These are phyloP conservation scores for Hygrophorus russula DNA, from an alignment of 768 basidiomycete species.

Conservation along the genomic window DNA sequence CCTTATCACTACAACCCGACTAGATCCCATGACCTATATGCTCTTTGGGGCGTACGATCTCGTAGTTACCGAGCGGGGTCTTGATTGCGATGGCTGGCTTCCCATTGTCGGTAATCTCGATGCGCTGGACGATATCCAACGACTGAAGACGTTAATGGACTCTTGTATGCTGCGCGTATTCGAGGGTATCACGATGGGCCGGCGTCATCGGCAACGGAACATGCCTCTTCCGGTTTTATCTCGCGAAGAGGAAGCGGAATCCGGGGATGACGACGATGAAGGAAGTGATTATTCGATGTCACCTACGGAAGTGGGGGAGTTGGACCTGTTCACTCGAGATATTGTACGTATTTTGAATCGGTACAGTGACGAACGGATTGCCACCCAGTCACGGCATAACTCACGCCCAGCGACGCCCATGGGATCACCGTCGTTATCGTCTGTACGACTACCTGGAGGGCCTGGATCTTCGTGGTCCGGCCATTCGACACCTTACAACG, in stretches of 20 bases:
- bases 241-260: slow-evolving; percentile 44
- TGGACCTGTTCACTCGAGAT: slow-evolving; percentile 64
- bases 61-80: slow-evolving; percentile 52
- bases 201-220: slow-evolving; percentile 21
- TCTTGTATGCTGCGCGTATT: slow-evolving; percentile 82
- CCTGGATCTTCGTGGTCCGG: slow-evolving; percentile 31
- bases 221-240: slow-evolving; percentile 21
- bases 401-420: slow-evolving; percentile 61
- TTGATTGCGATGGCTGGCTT: slow-evolving; percentile 88
- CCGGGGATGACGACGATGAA: slow-evolving; percentile 43
- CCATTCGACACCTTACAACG: slow-evolving; percentile 42
- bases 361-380: slow-evolving; percentile 55
- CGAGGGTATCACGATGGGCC: slow-evolving; percentile 59
- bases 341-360: slow-evolving; percentile 64
- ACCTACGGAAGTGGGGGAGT: slow-evolving; percentile 57
- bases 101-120: slow-evolving; percentile 67
- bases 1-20: slow-evolving; percentile 69
- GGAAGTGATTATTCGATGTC: slow-evolving; percentile 44
- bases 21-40: slow-evolving; percentile 84
- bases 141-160: slow-evolving; percentile 72
- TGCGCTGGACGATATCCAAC: slow-evolving; percentile 73
- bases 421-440: slow-evolving; percentile 34
- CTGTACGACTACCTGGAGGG: slow-evolving; percentile 21
- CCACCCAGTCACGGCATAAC: slow-evolving; percentile 43
- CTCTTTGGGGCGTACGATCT: slow-evolving; percentile 84